Evolutionary conservation across 495 filamentous ascomycete species (phyloP).

Genomic region (Choiromyces venosus): DNA sequence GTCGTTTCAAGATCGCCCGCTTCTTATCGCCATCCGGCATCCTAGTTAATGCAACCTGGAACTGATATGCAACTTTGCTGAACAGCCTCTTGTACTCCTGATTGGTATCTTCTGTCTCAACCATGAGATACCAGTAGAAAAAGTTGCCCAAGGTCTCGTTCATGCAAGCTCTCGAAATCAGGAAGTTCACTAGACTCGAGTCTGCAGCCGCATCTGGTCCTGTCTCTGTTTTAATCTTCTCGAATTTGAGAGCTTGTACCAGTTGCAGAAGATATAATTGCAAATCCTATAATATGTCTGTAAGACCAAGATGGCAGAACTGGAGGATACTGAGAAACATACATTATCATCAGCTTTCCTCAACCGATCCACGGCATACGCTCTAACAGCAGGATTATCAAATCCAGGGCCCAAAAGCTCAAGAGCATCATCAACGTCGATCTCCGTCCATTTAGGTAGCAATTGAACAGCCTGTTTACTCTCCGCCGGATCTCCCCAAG

Average conservation of each 20-base stretch:
- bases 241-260: conserved; percentile 94
- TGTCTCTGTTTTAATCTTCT: conserved; percentile 57
- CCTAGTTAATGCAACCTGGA: conserved; percentile 74
- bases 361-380: conserved; percentile 88
- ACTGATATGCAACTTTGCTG: conserved; percentile 86
- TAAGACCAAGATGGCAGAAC: background rate
- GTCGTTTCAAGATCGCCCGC: conserved; percentile 68
- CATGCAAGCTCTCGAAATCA: conserved; percentile 75
- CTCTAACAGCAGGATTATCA: conserved; percentile 76
- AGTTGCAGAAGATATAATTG: conserved; percentile 89
- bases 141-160: conserved; percentile 90
- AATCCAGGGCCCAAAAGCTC: conserved; percentile 90
- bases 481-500: conserved; percentile 85
- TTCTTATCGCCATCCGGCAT: conserved; percentile 60
- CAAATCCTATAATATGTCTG: conserved; percentile 49
- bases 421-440: conserved; percentile 93
- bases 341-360: conserved; percentile 86
- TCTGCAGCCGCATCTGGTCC: conserved; percentile 60
- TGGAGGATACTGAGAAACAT: background rate
- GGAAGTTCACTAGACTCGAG: conserved; percentile 82
- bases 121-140: conserved; percentile 97
- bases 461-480: conserved; percentile 82
- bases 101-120: conserved; percentile 80
- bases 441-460: conserved; percentile 89
- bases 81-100: conserved; percentile 75